Conservation (phyloP, 768 basidiomycete species). For the Cystofilobasidium ferigula region DNA sequence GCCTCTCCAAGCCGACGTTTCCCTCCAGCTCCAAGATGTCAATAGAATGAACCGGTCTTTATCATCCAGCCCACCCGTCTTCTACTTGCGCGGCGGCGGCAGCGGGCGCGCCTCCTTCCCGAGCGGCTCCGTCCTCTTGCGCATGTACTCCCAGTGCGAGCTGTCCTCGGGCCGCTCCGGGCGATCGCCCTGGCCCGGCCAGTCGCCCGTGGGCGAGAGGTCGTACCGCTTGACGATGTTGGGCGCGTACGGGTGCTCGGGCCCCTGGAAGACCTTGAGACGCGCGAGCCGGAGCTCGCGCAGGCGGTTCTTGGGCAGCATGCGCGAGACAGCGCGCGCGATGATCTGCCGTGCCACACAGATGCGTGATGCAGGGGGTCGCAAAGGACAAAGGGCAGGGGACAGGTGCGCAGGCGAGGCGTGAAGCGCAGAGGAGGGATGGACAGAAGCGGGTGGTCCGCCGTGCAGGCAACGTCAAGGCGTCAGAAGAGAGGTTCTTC, state of each 20-base stretch:
- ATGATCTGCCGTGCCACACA: too few species aligned
- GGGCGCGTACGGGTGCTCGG: slow-evolving; percentile 53
- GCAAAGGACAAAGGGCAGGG: background rate
- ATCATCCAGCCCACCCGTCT: background rate
- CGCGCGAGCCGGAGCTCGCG: slow-evolving; percentile 77
- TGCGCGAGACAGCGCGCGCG: slow-evolving; percentile 87
- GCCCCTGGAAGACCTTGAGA: slow-evolving; percentile 73
- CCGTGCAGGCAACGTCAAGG: too few species aligned
- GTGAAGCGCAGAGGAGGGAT: background rate
- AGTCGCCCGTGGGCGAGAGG: slow-evolving; percentile 8
- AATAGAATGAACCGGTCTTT: too few species aligned
- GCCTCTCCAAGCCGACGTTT: too few species aligned
- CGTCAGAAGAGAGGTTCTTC: background rate
- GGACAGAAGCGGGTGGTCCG: background rate
- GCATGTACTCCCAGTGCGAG: background rate
- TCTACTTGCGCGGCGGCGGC: background rate
- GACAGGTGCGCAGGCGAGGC: background rate
- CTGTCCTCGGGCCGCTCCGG: slow-evolving; percentile 5
- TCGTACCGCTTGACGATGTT: slow-evolving; percentile 78
- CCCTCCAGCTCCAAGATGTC: too few species aligned
- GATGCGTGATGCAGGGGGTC: background rate
- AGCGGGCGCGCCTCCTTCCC: too few species aligned
- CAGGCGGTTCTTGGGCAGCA: slow-evolving; percentile 97
- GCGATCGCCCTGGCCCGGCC: slow-evolving; percentile 9
- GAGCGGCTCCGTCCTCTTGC: background rate